A percentile compares a stretch with the other conserved stretches of the same genome.
These are phyloP conservation scores for Hortaea werneckii DNA, from an alignment of 2,329 filamentous ascomycete genomes.

Conservation along the genomic window DNA sequence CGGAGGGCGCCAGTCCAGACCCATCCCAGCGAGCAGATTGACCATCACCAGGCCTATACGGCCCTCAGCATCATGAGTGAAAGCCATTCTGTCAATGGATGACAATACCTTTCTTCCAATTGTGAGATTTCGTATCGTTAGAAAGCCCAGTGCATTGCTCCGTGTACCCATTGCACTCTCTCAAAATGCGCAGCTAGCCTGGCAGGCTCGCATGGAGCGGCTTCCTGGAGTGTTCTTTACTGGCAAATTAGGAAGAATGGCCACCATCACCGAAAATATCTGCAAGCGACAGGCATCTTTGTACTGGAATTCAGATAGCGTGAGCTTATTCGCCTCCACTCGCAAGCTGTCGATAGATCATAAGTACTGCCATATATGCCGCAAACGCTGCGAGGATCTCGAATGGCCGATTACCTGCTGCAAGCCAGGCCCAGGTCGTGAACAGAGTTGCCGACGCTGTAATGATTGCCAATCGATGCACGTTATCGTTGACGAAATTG, in stretches of 20 bases:
- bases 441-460: slow-evolving; percentile 4
- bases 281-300: background rate
- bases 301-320: background rate
- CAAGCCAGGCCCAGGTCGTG: slow-evolving; percentile 3
- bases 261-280: no score
- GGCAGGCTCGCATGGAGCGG: no score
- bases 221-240: no score
- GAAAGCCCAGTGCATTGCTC: no score
- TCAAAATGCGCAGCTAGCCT: no score
- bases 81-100: no score
- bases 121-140: no score
- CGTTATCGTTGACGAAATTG: slow-evolving; percentile 3
- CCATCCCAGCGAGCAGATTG: background rate
- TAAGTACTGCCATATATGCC: slow-evolving; percentile 10
- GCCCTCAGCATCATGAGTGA: no score
- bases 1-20: background rate
- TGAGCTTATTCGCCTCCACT: background rate
- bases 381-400: slow-evolving; percentile 9
- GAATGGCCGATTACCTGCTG: slow-evolving; percentile 6
- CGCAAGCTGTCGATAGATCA: slow-evolving; percentile 6
- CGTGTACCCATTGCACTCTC: no score
- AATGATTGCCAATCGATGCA: slow-evolving; percentile 5
- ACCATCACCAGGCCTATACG: background rate
- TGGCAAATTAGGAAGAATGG: no score
- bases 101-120: no score